Evolutionary conservation across 78 protist genomes (phyloP), one percentile per base, ranked within the genome.

Genomic region (Creolimax fragrantissima): DNA sequence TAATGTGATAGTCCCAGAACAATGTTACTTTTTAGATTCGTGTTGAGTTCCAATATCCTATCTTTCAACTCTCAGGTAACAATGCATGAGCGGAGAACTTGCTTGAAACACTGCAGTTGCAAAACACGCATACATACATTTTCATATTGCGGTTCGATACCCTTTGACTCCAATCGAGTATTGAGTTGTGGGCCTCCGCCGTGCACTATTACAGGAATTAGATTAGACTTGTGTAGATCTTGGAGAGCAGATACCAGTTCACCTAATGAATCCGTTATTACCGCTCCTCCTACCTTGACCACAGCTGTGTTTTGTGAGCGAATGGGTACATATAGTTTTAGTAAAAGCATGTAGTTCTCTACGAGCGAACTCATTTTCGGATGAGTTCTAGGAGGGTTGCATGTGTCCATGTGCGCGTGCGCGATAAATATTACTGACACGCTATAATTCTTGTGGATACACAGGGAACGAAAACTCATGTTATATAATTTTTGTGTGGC

Each of bases 161-260:
- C 93, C 7, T 91, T 93, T 3, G 89, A 86, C 37, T 89, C 90
- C 4, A 95, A 85, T 32, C 88, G 91, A 2, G 90, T 90, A 44
- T 95, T 95, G 44, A 95, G 89, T 90, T 95, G 96, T 45, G 96
- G 96, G n/a, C 96, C 96, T 89, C 95, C 96, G 90, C 96, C 96
- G 45, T 95, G 96, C 32, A 95, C 92, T 6, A 95, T 93, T 58
- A 95, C 84, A 41, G 96, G 96, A 4, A 43, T 66, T 39, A 93
- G 36, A 3, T 94, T 94, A 44, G 91, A 81, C 41, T 81, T 58
- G 74, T 58, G 74, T 24, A 91, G 24, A 41, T 4, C 89, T 91
- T 84, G n/a, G 85, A 85, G 6, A 85, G 74, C 43, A 95, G 44
- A n/a, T 94, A 85, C 37, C 45, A 41, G 35, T 89, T 84, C 37